phyloP scores from a whole-genome alignment of 106 monocot genomes.

The Phalaenopsis equestris region DNA sequence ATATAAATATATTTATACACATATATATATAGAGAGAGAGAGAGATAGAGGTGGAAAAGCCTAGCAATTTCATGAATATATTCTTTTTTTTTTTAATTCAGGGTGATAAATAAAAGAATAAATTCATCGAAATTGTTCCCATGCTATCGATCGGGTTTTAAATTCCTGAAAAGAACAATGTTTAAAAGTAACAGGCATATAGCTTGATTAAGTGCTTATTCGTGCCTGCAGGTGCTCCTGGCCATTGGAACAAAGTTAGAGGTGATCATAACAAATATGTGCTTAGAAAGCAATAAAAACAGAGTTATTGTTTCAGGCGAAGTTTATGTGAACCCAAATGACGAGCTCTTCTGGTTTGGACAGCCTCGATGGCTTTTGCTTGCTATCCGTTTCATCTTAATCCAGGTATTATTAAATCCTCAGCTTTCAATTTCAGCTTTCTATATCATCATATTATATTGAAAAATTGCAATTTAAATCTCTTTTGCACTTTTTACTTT shows the following conservation, averaged over 20 bases:
- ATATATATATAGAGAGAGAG: too few species aligned
- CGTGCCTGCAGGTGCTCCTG: conserved; percentile 39
- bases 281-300: conserved; percentile 23
- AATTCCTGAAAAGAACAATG: neutral
- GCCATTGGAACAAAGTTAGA: conserved; percentile 46
- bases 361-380: conserved; percentile 23
- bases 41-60: too few species aligned
- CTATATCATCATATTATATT: too few species aligned
- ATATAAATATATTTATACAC: too few species aligned
- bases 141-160: neutral
- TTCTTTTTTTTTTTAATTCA: neutral
- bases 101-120: neutral
- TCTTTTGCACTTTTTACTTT: too few species aligned
- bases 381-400: conserved; percentile 36
- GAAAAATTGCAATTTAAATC: too few species aligned
- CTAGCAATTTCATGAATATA: too few species aligned
- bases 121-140: neutral
- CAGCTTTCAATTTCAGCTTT: too few species aligned
- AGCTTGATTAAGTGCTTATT: neutral
- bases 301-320: conserved; percentile 15
- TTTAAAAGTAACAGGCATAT: neutral
- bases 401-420: conserved; percentile 28
- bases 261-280: conserved; percentile 27
- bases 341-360: conserved; percentile 39
- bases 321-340: conserved; percentile 26